phyloP scores from a whole-genome alignment of 1,284 basidiomycete species.

The Filobasidium uniguttulatum region DNA sequence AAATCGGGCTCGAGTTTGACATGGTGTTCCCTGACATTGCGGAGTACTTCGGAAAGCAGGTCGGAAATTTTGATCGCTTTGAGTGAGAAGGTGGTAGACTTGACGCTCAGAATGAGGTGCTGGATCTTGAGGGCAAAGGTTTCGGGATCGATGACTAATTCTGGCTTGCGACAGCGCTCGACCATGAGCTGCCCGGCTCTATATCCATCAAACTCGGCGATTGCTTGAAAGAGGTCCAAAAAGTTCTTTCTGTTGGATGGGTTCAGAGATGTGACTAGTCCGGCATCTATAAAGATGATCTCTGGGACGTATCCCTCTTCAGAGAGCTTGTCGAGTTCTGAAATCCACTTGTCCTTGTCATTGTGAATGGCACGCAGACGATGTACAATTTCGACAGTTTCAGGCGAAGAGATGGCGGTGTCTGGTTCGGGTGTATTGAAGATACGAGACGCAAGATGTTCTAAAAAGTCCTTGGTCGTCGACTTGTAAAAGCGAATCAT shows the following conservation, averaged over 20 bases:
- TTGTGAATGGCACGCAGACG: slow-evolving; percentile 48
- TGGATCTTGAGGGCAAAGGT: slow-evolving; percentile 96
- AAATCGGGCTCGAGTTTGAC: slow-evolving; percentile 99
- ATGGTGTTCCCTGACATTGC: slow-evolving; percentile 78
- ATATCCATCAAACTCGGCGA: slow-evolving; percentile 95
- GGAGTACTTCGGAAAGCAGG: slow-evolving; percentile 74
- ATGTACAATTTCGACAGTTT: slow-evolving; percentile 45
- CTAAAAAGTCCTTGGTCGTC: slow-evolving; percentile 48
- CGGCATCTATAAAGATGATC: slow-evolving; percentile 91
- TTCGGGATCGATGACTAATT: slow-evolving; percentile 79
- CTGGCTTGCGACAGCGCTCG: slow-evolving; percentile 82
- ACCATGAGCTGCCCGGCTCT: slow-evolving; percentile 90
- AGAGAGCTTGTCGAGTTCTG: slow-evolving; percentile 52
- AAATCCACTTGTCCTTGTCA: slow-evolving; percentile 55
- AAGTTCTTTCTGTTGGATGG: slow-evolving; percentile 76
- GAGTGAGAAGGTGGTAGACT: slow-evolving; percentile 90
- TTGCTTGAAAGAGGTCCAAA: slow-evolving; percentile 86
- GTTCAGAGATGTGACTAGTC: slow-evolving; percentile 77
- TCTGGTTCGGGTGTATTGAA: slow-evolving; percentile 22
- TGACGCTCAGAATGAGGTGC: slow-evolving; percentile 81
- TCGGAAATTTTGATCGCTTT: slow-evolving; percentile 93
- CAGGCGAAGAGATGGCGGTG: slow-evolving; percentile 1
- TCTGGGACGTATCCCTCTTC: slow-evolving; percentile 76
- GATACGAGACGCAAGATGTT: slow-evolving; percentile 42
- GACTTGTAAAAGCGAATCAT: slow-evolving; percentile 92